Evolutionary conservation across 148 eudicot species (phyloP).

Genomic region (Dianthus caryophyllus): DNA sequence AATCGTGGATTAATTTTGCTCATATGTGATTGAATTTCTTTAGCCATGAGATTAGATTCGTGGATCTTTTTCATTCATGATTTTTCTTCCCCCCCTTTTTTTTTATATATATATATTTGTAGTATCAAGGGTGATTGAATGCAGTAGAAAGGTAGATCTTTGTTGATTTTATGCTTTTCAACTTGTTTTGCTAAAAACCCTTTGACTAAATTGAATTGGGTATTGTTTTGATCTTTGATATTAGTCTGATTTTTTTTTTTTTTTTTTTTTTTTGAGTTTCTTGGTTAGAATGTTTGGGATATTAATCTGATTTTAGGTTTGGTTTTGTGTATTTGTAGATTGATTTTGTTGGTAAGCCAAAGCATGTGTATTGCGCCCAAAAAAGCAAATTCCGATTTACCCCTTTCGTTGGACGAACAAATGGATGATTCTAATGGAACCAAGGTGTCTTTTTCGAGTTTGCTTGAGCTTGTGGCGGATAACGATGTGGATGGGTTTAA

Average conservation of each 20-base stretch:
- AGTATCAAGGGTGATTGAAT: neutral
- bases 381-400: constrained; percentile 13
- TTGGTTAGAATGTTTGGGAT: neutral
- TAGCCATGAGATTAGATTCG: neutral
- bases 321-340: constrained; percentile 26
- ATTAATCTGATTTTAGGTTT: constrained; percentile 13
- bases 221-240: constrained; percentile 4
- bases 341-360: constrained; percentile 17
- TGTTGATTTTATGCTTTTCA: constrained; percentile 6
- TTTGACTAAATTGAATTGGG: neutral
- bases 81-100: neutral
- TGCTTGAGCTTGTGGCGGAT: constrained; percentile 47
- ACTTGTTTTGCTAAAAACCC: neutral
- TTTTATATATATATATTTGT: no score
- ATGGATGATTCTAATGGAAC: constrained; percentile 23
- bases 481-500: constrained; percentile 41
- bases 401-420: constrained; percentile 20
- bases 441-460: constrained; percentile 33
- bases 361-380: constrained; percentile 21
- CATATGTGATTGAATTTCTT: neutral
- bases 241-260: neutral
- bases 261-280: neutral
- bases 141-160: constrained; percentile 5
- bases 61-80: neutral
- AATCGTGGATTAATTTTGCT: no score